phyloP scores from a whole-genome alignment of 2,329 filamentous ascomycete species.

The Phaeosphaeria sp. region DNA sequence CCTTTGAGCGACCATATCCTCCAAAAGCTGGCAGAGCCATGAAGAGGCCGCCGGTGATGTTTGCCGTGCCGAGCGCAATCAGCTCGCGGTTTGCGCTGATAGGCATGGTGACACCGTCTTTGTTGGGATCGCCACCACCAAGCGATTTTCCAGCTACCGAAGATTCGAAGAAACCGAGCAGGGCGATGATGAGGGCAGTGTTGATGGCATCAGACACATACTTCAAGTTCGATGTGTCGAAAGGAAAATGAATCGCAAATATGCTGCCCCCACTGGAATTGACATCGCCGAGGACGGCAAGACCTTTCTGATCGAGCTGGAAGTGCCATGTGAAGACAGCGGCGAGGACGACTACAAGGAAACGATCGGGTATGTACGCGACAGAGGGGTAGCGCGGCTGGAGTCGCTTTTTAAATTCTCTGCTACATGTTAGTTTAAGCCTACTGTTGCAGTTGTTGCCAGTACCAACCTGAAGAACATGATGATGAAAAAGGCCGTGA shows the following conservation, averaged over 20 bases:
- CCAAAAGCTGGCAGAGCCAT: constrained; percentile 94
- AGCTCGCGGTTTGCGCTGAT: constrained; percentile 92
- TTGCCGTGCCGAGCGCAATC: constrained; percentile 87
- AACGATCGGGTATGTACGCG: constrained; percentile 90
- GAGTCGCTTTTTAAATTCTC: constrained; percentile 80
- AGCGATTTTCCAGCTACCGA: constrained; percentile 94
- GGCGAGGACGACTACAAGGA: constrained; percentile 84
- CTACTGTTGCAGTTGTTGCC: neutral
- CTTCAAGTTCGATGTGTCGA: constrained; percentile 75
- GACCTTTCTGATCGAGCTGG: constrained; percentile 78
- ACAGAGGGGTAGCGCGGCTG: constrained; percentile 80
- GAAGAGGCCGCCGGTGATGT: constrained; percentile 89
- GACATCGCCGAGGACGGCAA: constrained; percentile 83
- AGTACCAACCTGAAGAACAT: constrained; percentile 79
- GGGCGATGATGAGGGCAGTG: constrained; percentile 89
- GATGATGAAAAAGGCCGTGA: constrained; percentile 82
- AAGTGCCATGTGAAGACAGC: constrained; percentile 79
- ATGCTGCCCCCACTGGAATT: constrained; percentile 74
- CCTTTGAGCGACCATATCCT: constrained; percentile 93
- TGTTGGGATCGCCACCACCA: constrained; percentile 54
- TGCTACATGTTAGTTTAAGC: constrained; percentile 44
- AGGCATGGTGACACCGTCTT: constrained; percentile 76
- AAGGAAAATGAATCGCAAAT: constrained; percentile 87
- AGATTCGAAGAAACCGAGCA: constrained; percentile 98
- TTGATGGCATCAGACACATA: constrained; percentile 87